These are phyloP conservation scores for Yamadazyma atlantica DNA, from an alignment of 1,139 yeast genomes.

Conservation along the genomic window DNA sequence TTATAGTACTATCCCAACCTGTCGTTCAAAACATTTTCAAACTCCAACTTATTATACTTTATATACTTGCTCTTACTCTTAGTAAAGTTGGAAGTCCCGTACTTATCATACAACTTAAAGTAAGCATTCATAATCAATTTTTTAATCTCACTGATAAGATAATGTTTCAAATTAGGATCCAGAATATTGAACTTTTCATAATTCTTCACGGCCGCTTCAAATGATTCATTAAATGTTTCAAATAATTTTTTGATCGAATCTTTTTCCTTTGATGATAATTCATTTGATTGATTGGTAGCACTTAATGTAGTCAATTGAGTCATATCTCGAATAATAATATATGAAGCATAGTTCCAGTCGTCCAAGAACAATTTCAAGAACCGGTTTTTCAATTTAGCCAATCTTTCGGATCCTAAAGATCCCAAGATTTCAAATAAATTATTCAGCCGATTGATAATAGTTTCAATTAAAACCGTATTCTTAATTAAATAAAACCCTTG, in stretches of 20 bases:
- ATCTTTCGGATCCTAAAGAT: conserved; percentile 60
- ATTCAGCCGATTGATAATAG: conserved; percentile 63
- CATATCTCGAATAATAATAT: conserved; percentile 67
- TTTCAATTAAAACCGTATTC: conserved; percentile 73
- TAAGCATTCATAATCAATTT: conserved; percentile 79
- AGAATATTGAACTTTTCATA: conserved; percentile 65
- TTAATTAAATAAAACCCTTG: conserved; percentile 73
- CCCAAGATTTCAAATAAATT: conserved; percentile 57
- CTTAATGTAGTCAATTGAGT: conserved; percentile 49
- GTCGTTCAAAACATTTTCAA: conserved; percentile 50
- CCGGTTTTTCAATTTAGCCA: conserved; percentile 69
- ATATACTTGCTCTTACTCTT: conserved; percentile 73
- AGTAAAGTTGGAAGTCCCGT: conserved; percentile 67
- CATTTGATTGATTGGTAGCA: conserved; percentile 20
- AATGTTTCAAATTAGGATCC: conserved; percentile 63
- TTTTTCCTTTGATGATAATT: conserved; percentile 63
- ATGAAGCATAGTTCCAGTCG: conserved; percentile 83
- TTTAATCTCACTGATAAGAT: conserved; percentile 62
- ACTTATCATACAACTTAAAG: conserved; percentile 77
- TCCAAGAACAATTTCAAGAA: conserved; percentile 74
- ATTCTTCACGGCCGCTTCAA: conserved; percentile 67
- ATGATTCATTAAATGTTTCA: conserved; percentile 75
- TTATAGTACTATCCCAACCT: conserved; percentile 16
- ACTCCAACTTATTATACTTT: conserved; percentile 63
- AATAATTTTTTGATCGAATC: conserved; percentile 87